phyloP scores from a whole-genome alignment of 2,329 filamentous ascomycete species.

The Hypocrella siamensis region DNA sequence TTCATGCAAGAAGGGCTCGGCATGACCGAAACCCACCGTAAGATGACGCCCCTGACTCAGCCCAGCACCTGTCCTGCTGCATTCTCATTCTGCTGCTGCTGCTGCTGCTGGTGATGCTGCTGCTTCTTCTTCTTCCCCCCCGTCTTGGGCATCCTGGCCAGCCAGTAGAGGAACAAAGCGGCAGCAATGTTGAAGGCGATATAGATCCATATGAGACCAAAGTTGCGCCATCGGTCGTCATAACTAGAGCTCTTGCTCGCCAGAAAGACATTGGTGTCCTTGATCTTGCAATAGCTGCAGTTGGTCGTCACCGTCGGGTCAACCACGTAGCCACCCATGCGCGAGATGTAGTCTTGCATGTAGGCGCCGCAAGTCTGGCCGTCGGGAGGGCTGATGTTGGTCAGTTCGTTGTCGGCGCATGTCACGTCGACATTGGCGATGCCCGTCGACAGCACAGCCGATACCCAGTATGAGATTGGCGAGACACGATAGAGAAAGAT shows the following conservation, averaged over 20 bases:
- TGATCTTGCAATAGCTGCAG: conserved; percentile 41
- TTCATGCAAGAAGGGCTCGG: no score
- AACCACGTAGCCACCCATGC: conserved; percentile 35
- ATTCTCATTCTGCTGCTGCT: no score
- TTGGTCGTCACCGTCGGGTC: conserved; percentile 27
- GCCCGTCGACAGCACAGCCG: conserved; percentile 53
- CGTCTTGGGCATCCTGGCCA: conserved; percentile 33
- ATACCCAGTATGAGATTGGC: conserved; percentile 69
- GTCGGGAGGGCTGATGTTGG: conserved; percentile 45
- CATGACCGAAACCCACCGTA: no score
- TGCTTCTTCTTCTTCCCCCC: no score
- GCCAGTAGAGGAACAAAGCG: conserved; percentile 40
- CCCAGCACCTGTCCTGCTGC: no score
- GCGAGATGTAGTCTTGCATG: conserved; percentile 30
- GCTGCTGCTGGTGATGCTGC: no score
- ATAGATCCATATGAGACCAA: conserved; percentile 46
- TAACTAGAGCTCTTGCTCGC: conserved; percentile 34
- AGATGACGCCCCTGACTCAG: no score
- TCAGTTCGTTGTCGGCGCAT: conserved; percentile 56
- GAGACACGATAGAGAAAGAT: conserved; percentile 67
- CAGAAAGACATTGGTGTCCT: conserved; percentile 36
- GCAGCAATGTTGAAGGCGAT: conserved; percentile 41
- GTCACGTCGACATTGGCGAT: conserved; percentile 49
- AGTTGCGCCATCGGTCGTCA: conserved; percentile 50
- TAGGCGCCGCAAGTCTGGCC: conserved; percentile 47